phyloP scores from a whole-genome alignment of 2,329 filamentous ascomycete species.

The Penicillium frequentans region DNA sequence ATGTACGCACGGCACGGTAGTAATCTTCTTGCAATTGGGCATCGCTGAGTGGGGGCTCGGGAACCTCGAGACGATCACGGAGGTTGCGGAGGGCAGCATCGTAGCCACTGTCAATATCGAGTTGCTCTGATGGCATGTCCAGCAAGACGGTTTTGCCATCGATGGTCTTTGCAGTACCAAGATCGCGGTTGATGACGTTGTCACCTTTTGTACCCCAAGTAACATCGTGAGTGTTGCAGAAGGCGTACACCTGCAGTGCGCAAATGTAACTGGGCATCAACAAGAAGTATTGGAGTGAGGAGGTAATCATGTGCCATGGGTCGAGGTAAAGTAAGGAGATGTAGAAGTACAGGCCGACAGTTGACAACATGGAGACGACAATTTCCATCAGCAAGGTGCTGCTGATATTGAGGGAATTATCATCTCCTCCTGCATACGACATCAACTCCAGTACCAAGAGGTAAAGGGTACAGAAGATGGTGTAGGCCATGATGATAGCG shows the following conservation, averaged over 20 bases:
- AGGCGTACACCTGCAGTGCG: constrained; percentile 95
- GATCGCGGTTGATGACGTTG: constrained; percentile 89
- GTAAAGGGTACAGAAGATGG: constrained; percentile 82
- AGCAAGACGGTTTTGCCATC: constrained; percentile 81
- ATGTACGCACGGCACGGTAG: constrained; percentile 94
- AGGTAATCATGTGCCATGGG: constrained; percentile 99
- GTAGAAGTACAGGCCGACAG: constrained; percentile 89
- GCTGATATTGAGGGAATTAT: constrained; percentile 59
- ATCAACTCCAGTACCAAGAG: constrained; percentile 82
- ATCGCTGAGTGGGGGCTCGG: constrained; percentile 62
- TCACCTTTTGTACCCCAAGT: constrained; percentile 99
- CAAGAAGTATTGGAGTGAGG: constrained; percentile 84
- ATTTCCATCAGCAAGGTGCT: constrained; percentile 95
- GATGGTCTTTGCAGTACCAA: constrained; percentile 79
- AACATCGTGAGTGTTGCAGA: constrained; percentile 98
- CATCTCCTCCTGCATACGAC: constrained; percentile 43
- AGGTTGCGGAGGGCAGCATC: constrained; percentile 96
- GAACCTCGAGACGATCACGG: constrained; percentile 85
- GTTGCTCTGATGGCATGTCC: constrained; percentile 96
- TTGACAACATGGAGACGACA: constrained; percentile 84
- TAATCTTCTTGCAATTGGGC: constrained; percentile 94
- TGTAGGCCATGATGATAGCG: constrained; percentile 92
- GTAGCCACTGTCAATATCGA: constrained; percentile 97
- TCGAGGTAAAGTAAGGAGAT: constrained; percentile 97
- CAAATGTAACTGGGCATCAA: constrained; percentile 93